Conservation (phyloP, 306 rosid species). For the Inga oerstediana region DNA sequence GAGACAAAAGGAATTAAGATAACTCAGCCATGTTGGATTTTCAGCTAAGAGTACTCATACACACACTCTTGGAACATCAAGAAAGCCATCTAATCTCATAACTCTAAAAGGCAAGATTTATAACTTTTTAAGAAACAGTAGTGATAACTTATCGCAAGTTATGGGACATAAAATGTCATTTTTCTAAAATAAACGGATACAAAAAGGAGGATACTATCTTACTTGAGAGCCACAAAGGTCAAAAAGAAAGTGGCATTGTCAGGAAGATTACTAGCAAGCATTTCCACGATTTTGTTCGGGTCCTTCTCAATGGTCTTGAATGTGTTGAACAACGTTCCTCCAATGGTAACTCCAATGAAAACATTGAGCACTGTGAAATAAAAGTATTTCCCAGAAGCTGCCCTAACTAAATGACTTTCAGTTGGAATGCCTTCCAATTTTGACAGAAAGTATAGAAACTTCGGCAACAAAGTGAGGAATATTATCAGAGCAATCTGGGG, state of each 20-base stretch:
- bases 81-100: background rate
- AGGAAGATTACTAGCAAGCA: conserved; percentile 75
- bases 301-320: conserved; percentile 51
- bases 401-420: conserved; percentile 72
- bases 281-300: conserved; percentile 33
- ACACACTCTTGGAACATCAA: background rate
- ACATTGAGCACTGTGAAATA: conserved; percentile 80
- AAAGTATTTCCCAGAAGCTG: conserved; percentile 91
- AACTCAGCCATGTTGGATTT: background rate
- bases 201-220: conserved; percentile 39
- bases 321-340: conserved; percentile 71
- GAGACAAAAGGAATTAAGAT: conserved; percentile 8
- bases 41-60: background rate
- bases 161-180: background rate
- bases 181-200: background rate
- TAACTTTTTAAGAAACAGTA: background rate
- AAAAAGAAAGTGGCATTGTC: conserved; percentile 82
- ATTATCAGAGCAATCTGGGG: conserved; percentile 87
- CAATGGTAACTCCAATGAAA: conserved; percentile 83
- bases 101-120: background rate
- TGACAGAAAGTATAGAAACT: conserved; percentile 68
- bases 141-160: background rate
- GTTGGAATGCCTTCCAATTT: conserved; percentile 84
- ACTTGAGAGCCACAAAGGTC: conserved; percentile 90
- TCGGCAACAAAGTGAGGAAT: conserved; percentile 86